Base-by-base conservation (phyloP, 1,284 basidiomycete genomes). In the Leccinum huronense region DNA sequence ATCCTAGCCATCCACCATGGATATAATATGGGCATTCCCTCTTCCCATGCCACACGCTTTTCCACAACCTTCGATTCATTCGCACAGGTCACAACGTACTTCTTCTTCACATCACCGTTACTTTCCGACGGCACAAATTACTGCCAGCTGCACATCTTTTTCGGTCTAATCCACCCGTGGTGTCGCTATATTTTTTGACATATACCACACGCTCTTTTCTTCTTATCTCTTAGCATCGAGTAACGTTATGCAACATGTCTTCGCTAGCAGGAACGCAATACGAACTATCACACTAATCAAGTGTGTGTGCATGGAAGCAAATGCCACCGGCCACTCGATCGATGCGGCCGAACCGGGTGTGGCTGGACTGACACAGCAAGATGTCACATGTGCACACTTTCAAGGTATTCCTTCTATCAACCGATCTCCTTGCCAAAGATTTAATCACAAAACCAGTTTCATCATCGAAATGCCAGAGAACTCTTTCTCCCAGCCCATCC, bases 111-210 rank as follows among this genome's bases (percentile, higher is more conserved):
- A 73, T 67, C 69, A 58, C 33, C 57, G 67, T 16, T 65, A 61
- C 59, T 66, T 66, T 33, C 57, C 70, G 13, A 33, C 72, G 59
- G 57, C 68, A 27, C 67, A 75, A 66, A 61, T 76, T 4, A 57
- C 63, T 9, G 75, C 73, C 16, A 6, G 34, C 11, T 54, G 51
- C 19, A 6, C 5, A 16, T 54, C 16, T 3, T 59, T 3, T 27
- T 16, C 31, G 0, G n/a, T 63, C 40, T 58, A 16, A 36, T 31
- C 54, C 58, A 57, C 57, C 53, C 54, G 75, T 77, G 72, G 73
- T 73, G 73, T 75, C 70, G 61, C 65, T 68, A 76, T 74, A 75
- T 74, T 76, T 77, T 73, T 65, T 68, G 71, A 72, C 72, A 70
- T 66, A 72, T 74, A 71, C 71, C 71, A 65, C 70, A 63, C 38